These are phyloP conservation scores for Pythium guiyangense DNA, from an alignment of 352 stramenopile genomes.

Conservation along the genomic window DNA sequence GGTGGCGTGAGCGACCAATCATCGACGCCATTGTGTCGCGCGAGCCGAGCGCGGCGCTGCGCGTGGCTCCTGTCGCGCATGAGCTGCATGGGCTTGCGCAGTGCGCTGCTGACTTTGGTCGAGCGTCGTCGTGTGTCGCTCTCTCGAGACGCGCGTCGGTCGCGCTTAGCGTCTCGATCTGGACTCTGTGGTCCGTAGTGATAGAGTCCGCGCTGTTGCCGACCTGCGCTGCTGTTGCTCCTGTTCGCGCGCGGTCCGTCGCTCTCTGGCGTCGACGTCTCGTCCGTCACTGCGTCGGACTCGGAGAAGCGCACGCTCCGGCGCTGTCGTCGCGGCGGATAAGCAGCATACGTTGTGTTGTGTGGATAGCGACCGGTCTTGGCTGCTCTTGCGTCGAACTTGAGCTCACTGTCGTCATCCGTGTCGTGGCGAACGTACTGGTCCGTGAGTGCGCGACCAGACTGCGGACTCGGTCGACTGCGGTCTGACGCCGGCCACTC, in stretches of 20 bases:
- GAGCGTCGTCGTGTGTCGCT: background rate
- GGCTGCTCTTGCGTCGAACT: background rate
- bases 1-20: no score
- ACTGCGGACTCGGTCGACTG: background rate
- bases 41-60: constrained; percentile 4
- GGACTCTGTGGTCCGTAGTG: constrained; percentile 2
- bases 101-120: constrained; percentile 14
- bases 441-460: background rate
- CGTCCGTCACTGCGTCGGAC: constrained; percentile 19
- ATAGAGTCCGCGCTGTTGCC: background rate
- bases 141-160: background rate
- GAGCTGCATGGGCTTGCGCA: constrained; percentile 19
- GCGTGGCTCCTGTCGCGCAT: constrained; percentile 15
- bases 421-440: constrained; percentile 8
- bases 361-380: background rate
- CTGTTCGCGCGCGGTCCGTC: constrained; percentile 14
- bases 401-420: background rate
- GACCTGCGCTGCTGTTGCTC: background rate
- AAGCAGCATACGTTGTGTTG: background rate
- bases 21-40: background rate
- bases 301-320: constrained; percentile 12
- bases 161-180: background rate
- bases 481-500: constrained; percentile 3
- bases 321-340: background rate
- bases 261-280: constrained; percentile 21